These are phyloP conservation scores for Hymenoscyphus albidus DNA, from an alignment of 2,329 filamentous ascomycete genomes.

Conservation along the genomic window DNA sequence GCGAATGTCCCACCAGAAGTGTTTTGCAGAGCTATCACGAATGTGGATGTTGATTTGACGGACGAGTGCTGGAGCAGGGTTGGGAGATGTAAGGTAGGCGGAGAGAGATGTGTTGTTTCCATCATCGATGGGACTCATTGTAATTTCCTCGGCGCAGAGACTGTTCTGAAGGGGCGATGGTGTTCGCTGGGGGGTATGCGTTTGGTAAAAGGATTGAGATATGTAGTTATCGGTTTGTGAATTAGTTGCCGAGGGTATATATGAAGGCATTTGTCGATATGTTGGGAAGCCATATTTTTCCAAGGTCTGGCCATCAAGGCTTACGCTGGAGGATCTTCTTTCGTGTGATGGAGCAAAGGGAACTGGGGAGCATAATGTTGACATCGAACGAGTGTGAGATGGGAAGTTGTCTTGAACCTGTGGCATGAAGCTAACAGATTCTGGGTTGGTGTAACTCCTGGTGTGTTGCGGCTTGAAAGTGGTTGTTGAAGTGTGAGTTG, in stretches of 20 bases:
- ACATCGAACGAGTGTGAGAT: constrained; percentile 30
- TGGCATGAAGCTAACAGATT: constrained; percentile 43
- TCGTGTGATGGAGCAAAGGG: constrained; percentile 39
- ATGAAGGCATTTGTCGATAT: constrained; percentile 69
- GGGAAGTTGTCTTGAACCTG: constrained; percentile 26
- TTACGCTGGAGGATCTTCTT: constrained; percentile 63
- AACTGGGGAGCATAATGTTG: constrained; percentile 34
- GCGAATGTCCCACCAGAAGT: constrained; percentile 96
- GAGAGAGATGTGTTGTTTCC: constrained; percentile 63
- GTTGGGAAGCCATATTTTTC: constrained; percentile 78
- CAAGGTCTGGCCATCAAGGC: constrained; percentile 62
- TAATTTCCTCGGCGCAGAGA: constrained; percentile 33
- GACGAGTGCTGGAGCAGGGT: constrained; percentile 78
- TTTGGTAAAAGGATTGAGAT: constrained; percentile 38
- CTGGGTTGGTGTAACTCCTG: constrained; percentile 60
- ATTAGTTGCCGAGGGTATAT: constrained; percentile 36
- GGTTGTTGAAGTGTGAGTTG: constrained; percentile 29
- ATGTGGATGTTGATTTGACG: constrained; percentile 69
- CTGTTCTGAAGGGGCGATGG: constrained; percentile 40
- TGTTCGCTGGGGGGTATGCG: constrained; percentile 38
- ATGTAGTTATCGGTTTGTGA: constrained; percentile 44
- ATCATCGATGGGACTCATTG: constrained; percentile 32
- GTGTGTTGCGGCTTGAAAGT: constrained; percentile 46
- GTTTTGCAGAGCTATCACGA: constrained; percentile 65
- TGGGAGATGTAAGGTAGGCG: constrained; percentile 72